Base-by-base conservation (phyloP, 192 early-diverging fungal species). In the Funneliformis geosporum region DNA sequence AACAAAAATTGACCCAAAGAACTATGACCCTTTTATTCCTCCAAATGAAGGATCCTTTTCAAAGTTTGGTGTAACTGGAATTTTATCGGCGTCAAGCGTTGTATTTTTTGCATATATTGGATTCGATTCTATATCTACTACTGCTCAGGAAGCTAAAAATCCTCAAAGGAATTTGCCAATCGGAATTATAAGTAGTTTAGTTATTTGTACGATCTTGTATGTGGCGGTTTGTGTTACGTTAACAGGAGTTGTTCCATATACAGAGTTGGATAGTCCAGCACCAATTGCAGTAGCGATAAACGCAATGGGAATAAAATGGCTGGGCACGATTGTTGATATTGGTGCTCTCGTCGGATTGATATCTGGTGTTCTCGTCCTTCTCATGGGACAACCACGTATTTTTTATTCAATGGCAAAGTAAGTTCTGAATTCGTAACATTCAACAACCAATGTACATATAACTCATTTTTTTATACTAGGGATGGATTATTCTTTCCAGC, bases 21-120 rank as follows among this genome's bases (percentile, higher is more conserved):
- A 97, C 84, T 96, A 92, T 79, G 33, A 76, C 44, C 95, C 95
- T 4, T 95, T 95, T 85, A 83, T 96, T 67, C 95, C 94, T 38
- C 86, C 85, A 5, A 84, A 86, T 43, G 82, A 79, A 60, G 90
- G 91, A 50, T 80, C 84, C 64, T 87, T 85, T 39, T 85, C 83
- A 60, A 75, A 86, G 43, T 96, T 88, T 86, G 95, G 94, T 42
- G 86, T 85, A 8, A 76, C 85, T 33, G 94, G 95, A 46, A 76
- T 95, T 21, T 91, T 95, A 67, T 89, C 89, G 74, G 93, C 87
- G 18, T 88, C 96, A 8, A 87, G 91, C 42, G 84, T 88, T 2
- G 94, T 96, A 14, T 96, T 96, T 80, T 90, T 88, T 76, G 85
- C 92, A 18, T 96, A 95, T 80, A 93, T 96, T 83, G 95, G 96